Evolutionary conservation across 2,329 filamentous ascomycete species (phyloP), one percentile per base, ranked within the genome.

Genomic region (Fusarium sarcochroum): DNA sequence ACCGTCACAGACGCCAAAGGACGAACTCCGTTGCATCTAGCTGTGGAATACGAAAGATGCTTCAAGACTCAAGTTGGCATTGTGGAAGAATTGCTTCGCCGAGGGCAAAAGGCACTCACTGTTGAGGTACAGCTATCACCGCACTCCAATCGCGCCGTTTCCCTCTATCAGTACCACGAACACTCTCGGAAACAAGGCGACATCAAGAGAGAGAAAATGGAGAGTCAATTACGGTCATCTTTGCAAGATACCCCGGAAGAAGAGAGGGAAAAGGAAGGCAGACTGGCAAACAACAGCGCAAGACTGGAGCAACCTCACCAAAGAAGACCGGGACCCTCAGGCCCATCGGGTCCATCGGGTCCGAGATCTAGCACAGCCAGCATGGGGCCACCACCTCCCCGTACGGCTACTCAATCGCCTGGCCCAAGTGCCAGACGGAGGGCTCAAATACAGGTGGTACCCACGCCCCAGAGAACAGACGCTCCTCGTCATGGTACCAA

Each of bases 321-420:
- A n/a, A 38, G n/a, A 38, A 38, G 35, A 13, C 27, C 27, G 3
- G 27, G 27, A 30, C 10, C 27, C 10, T 30, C 27, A 30, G 27
- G 27, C 27, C 27, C 10, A n/a, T 11, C 35, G n/a, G n/a, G 10
- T 10, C 35, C 35, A 38, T n/a, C 35, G 20, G n/a, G 25, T n/a
- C 35, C 48, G 32, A 52, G 21, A 20, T 10, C 49, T 11, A 50
- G 48, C 7, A 44, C 25, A 15, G 21, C 15, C 13, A 60, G 20
- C 42, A 60, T 60, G 57, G 49, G 44, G 5, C 49, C 57, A 10
- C 49, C 49, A 6, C 50, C 50, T 9, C 23, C 34, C 6, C 35
- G 35, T 11, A 20, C 23, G 23, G 7, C 3, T 5, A 23, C 7
- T n/a, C 35, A 38, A 11, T 38, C 35, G 4, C 35, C 35, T 18